Base-by-base conservation (phyloP, 768 basidiomycete species). In the Tulasnella sp. region DNA sequence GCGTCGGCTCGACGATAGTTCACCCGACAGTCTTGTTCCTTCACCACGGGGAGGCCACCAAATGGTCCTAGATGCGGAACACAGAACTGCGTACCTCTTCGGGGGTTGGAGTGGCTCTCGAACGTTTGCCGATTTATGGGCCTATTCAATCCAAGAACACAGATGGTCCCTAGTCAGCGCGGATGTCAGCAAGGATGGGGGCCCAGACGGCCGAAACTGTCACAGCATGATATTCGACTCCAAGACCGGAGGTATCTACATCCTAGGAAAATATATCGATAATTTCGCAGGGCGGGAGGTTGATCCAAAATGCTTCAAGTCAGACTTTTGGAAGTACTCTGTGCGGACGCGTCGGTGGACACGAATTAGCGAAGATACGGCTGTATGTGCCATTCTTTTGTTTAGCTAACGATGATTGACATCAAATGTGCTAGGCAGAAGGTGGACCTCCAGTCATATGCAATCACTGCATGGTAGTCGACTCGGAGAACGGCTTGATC, bases 381-480 rank as follows among this genome's bases (percentile, higher is more conserved):
- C 74, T 59, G 86, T 86, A 63, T 60, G 80, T 49, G 4, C n/a
- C 11, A 19, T 11, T 36, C 32, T 31, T 45, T 12, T 39, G 21
- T 48, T 45, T 11, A 6, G 21, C 8, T 57, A 21, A 14, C 11
- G 19, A 4, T n/a, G 36, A 7, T 19, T 41, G 14, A 50, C 4
- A 43, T 34, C 32, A 21, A 9, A 19, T 34, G 49, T 35, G 12
- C 14, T 60, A 86, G 86, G 66, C 72, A 0, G 74, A 75, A 3
- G 82, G 80, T 1, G 86, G 85, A 0, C 86, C 86, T 1, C 80
- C 82, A 0, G 69, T 86, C 32, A 71, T 88, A 37, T 84, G 81
- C 61, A 87, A 89, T 65, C 86, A 88, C 62, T 84, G 86, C 68
- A 84, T 89, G 80, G 81, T 72, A 31, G 78, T 88, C 64, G 86